Base-by-base conservation (phyloP, 768 basidiomycete species). In the Tricholoma furcatifolium region DNA sequence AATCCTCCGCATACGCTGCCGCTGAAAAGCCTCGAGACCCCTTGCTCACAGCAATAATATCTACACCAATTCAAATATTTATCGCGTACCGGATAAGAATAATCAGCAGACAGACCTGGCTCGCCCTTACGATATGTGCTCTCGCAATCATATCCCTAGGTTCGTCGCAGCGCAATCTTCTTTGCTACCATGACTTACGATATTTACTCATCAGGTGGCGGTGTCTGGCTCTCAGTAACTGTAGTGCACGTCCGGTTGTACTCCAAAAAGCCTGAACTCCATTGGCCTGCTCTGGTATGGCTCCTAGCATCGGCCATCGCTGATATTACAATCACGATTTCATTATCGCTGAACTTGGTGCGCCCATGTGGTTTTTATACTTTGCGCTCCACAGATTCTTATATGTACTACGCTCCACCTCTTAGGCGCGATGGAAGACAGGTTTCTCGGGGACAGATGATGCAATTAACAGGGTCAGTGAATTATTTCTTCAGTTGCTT, bases 61-160 rank as follows among this genome's bases (percentile, higher is more conserved):
- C 76, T 2, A 77, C 75, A 6, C 75, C 76, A 0, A 77, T 79
- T 17, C 77, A 79, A 59, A 56, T 79, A 9, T 77, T 76, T 63
- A 70, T 77, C 43, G 75, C 75, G 0, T 75, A 74, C 70, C 65
- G 75, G 42, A 74, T 77, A 36, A 65, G 60, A 48, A 58, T 74
- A 12, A 65, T 79, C 31, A 77, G 73, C 24, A 73, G 73, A 53
- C 67, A 67, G 2, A 67, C 58, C 14, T 68, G 69, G 60, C 55
- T 77, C 7, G 65, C 74, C 0, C 49, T 56, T 1, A 35, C 69
- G 21, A 67, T 77, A 31, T 57, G 62, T 14, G 38, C 64, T 14
- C 63, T 77, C n/a, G 66, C 74, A 3, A 5, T 76, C 2, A 60
- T 66, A 17, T 73, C 75, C 5, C 45, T 71, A 1, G 67, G 74